Base-by-base conservation (phyloP, 768 basidiomycete genomes). In the Sistotremastrum suecicum region DNA sequence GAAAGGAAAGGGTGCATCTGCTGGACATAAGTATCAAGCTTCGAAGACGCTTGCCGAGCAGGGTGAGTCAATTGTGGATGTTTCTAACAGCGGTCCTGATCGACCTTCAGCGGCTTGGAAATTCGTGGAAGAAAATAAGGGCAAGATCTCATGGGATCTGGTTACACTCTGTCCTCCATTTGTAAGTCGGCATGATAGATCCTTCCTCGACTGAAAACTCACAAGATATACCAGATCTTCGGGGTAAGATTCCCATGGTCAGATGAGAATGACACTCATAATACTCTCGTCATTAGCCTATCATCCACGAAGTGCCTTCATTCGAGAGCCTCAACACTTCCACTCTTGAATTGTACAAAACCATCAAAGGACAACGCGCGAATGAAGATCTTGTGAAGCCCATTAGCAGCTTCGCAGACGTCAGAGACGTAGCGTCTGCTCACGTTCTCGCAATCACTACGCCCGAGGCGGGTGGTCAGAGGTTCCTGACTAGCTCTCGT, bases 41-140 rank as follows among this genome's bases (percentile, higher is more conserved):
- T 75, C 73, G n/a, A 85, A 86, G 64, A 69, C 67, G 2, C 63
- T 82, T 2, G 78, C 80, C 0, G 84, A 87, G 60, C 66, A 63
- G 60, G 68, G 76, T 72, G 34, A 34, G 45, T 28, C 20, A 20
- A 20, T 20, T 20, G 20, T 20, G 20, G 20, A 20, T 20, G 20
- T 20, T 20, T 20, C 20, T 20, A 20, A 20, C 20, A 20, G 20
- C 20, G 20, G 20, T 20, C 20, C 20, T 20, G 20, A 20, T 20
- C 20, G 20, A 20, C 20, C 20, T 20, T 20, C 37, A 71, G 70
- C 71, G 20, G 75, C 75, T 5, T 78, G 76, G 75, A 59, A 62
- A 5, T 70, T 67, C 50, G 55, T 68, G 34, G 56, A 70, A 32
- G 49, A 69, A 44, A 62, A 75, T 50, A 70, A 73, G 45, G 41